Base-by-base conservation (phyloP, 139 green algal species). In the Chlorella sp. region DNA sequence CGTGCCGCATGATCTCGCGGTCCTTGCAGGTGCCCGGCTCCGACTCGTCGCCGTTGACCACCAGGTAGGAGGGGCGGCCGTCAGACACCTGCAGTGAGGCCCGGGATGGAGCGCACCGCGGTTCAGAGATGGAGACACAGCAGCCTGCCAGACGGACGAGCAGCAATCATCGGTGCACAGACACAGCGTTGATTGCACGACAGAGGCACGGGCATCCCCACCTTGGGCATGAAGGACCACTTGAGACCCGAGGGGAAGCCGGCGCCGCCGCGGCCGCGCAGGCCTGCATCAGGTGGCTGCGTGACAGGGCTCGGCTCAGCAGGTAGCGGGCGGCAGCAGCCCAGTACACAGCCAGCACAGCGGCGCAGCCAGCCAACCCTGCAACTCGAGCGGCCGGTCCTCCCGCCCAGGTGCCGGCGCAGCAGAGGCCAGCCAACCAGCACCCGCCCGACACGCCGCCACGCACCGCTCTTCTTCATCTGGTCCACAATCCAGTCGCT, bases 1-100 rank as follows among this genome's bases (percentile, higher is more conserved):
- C 96, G 90, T 99, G 94, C 38, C 96, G 88, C 94, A 99, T 98
- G 88, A 99, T 99, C 90, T 99, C 96, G 1, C 96, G 88, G 91
- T 99, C 97, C 92, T 97, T 99, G 94, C 97, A 99, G 0, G 97
- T 99, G 65, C 97, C 97, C 18, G 97, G 97, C 93, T 99, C 97
- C 26, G 88, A 95, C 94, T 99, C 97, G 83, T 99, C 97, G 17
- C 91, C 97, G 81, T 99, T 99, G 13, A 99, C 94, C 30, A 99
- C 96, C 78, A 99, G 88, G 88, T 99, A 99, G 26, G 87, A 96
- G 26, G 97, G 97, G 15, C 97, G 91, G 0, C 96, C 95, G 78
- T 99, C 97, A 34, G 89, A 95, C 38, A 93, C 93, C 88, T 96
- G 90, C 32, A 23, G 34, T 18, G 18, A n/a, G 34, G 34, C 1